Evolutionary conservation across 768 basidiomycete genomes (phyloP), one percentile per base, ranked within the genome.

Genomic region (Calvatia gigantea): DNA sequence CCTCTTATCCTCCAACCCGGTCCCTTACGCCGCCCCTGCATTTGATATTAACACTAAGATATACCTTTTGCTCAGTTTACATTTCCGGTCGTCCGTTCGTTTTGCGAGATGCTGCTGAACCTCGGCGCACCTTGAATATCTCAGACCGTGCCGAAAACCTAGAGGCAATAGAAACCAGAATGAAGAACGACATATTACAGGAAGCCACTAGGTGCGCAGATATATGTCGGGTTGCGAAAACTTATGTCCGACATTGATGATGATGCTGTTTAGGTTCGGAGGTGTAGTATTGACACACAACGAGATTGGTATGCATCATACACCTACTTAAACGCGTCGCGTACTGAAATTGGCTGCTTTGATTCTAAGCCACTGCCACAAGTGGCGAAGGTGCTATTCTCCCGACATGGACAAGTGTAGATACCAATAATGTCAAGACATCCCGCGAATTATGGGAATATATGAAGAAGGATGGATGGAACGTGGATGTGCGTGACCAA

Each of bases 101-200:
- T 3, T 75, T 98, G 25, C 81, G 95, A 38, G 94, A 98, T 67
- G 85, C 89, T 1, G 79, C 91, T 8, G 85, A 91, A 58, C 94
- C 94, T 3, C 81, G 89, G 51, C 81, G 82, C 39, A 89, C 87
- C 0, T 76, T 97, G 49, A 75, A 84, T 11, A 70, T 98, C 31
- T 94, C 94, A 21, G 92, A 96, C 70, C 81, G 97, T n/a, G 90
- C 94, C 1, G 89, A 94, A 70, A 97, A 95, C 65, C 76, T 98
- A 8, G 97, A 98, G 66, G 94, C 86, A 0, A 96, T 98, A 54
- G 97, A 95, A 70, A 75, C 76, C 44, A 82, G 96, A 46, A 70
- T 98, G 60, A 97, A 94, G 74, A 80, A 85, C 46, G 97, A 99
- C 63, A 95, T 99, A 46, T 72, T 98, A 21, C 82, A 85, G 56